phyloP scores from a whole-genome alignment of 495 filamentous ascomycete genomes.

The Penicillium pancosmium region DNA sequence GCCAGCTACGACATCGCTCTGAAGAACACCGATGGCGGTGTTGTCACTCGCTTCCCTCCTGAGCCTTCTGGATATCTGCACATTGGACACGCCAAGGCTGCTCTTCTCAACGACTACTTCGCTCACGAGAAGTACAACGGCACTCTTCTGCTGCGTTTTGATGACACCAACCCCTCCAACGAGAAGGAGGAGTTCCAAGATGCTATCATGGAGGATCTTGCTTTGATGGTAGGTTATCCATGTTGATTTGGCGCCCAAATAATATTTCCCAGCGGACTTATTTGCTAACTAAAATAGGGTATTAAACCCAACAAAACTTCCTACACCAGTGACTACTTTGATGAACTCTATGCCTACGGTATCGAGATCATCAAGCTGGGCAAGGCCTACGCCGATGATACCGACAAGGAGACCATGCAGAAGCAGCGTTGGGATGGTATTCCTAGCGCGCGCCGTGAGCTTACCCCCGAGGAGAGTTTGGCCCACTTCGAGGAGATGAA shows the following conservation, averaged over 20 bases:
- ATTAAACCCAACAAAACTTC: conserved; percentile 78
- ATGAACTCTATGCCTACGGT: conserved; percentile 79
- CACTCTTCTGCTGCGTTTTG: conserved; percentile 79
- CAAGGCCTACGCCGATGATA: conserved; percentile 89
- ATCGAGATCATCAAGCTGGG: conserved; percentile 79
- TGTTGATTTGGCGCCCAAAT: background rate
- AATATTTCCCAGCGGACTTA: background rate
- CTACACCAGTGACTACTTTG: conserved; percentile 89
- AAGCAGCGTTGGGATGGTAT: conserved; percentile 76
- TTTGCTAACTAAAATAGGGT: conserved; percentile 42
- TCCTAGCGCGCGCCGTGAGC: conserved; percentile 73
- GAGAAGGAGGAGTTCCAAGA: conserved; percentile 93
- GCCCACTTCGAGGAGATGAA: conserved; percentile 88
- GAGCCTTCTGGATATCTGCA: conserved; percentile 96
- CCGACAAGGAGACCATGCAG: conserved; percentile 82
- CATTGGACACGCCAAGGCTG: conserved; percentile 93
- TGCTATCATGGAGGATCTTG: conserved; percentile 83
- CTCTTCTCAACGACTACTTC: conserved; percentile 91
- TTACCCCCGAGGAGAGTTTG: conserved; percentile 79
- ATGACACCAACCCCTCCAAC: conserved; percentile 92
- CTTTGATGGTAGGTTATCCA: conserved; percentile 55
- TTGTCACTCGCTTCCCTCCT: conserved; percentile 91
- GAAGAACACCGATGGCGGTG: conserved; percentile 84
- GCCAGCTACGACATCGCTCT: conserved; percentile 90
- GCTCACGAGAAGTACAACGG: conserved; percentile 87